phyloP scores from a whole-genome alignment of 179 eudicot genomes.

The Sideroxylon spinosum region DNA sequence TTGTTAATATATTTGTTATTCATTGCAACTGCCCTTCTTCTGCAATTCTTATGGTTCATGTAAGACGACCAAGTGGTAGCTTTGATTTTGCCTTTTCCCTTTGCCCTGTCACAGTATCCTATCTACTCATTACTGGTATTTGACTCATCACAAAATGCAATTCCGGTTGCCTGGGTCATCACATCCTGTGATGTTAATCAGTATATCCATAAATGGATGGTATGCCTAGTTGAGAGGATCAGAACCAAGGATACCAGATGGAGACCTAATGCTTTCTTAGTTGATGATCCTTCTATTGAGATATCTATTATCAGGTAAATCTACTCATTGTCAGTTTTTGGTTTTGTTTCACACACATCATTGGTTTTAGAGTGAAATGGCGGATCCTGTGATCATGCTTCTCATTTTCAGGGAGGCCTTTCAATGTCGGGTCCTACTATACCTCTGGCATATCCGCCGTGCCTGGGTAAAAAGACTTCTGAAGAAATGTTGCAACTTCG shows the following conservation, averaged over 20 bases:
- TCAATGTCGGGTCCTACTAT: slow-evolving; percentile 31
- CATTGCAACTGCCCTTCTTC: background rate
- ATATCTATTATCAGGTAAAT: slow-evolving; percentile 24
- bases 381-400: background rate
- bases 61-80: background rate
- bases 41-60: background rate
- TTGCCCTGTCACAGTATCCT: slow-evolving; percentile 22
- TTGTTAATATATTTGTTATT: background rate
- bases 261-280: slow-evolving; percentile 28
- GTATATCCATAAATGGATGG: slow-evolving; percentile 23
- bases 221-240: slow-evolving; percentile 23
- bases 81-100: slow-evolving; percentile 12
- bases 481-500: slow-evolving; percentile 29
- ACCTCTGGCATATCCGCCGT: slow-evolving; percentile 38
- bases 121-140: slow-evolving; percentile 30
- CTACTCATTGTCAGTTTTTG: background rate
- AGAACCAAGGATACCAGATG: slow-evolving; percentile 28
- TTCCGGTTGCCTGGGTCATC: slow-evolving; percentile 38
- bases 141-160: slow-evolving; percentile 29
- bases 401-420: slow-evolving; percentile 26
- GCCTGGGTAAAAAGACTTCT: slow-evolving; percentile 27
- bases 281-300: slow-evolving; percentile 30
- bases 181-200: slow-evolving; percentile 14
- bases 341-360: background rate
- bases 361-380: background rate